Evolutionary conservation across 164 flowering plant species (phyloP), one percentile per base, ranked within the genome.

Genomic region (Vitis vinifera): DNA sequence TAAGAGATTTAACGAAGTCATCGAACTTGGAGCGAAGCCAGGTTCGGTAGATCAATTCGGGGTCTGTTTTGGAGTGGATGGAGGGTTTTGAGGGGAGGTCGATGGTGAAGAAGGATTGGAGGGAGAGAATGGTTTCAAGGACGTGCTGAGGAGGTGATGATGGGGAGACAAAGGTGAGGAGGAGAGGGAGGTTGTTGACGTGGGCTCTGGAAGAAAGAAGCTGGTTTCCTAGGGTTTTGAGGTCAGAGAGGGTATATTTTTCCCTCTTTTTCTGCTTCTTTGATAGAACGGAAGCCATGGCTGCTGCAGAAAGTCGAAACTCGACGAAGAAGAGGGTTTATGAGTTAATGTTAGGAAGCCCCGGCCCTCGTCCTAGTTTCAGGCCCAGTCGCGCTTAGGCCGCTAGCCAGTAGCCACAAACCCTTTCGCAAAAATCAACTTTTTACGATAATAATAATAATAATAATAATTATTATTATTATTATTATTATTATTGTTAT

Each of bases 1-100:
- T 49, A 14, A 95, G 83, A 30, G 77, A 74, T n/a, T 67, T 49
- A 1, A 84, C 77, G 30, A 90, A 82, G 19, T 89, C 91, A 47
- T 95, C 97, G 66, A 89, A 89, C 85, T 88, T 89, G 52, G 95
- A 78, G 9, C 91, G 82, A 16, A 91, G 84, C 97, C 98, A 91
- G 2, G 83, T 78, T 7, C 71, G 68, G 79, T 85, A 93, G 8
- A 89, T 84, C 9, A 82, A 51, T 27, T 91, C 92, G 9, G 89
- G 84, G 48, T 86, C 88, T 19, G 70, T 74, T 29, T 65, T 29
- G 16, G 80, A 67, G 29, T 63, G 73, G 8, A 50, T 60, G 31
- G 71, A 30, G 63, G 49, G 62, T 1, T 15, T 55, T 37, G 44
- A 37, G 4, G 44, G 44, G 44, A 37, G 44, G 44, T 37, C 44